Percentiles rank a stretch among this genome's conserved stretches.
These are phyloP conservation scores for Mucor velutinosus DNA, from an alignment of 371 early-diverging fungal species.

Conservation along the genomic window DNA sequence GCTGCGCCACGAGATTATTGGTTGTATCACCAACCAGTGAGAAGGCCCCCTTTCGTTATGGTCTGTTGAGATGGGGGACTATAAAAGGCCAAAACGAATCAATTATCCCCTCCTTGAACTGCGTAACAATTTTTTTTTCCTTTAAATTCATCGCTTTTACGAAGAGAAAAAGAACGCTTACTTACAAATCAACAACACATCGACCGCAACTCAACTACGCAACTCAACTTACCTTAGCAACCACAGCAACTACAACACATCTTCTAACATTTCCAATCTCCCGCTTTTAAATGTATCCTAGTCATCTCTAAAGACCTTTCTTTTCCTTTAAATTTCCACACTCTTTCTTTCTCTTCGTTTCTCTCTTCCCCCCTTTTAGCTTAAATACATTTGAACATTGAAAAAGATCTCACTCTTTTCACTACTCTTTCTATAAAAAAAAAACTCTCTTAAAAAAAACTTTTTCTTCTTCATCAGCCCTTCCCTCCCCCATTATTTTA, in stretches of 20 bases:
- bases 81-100: conserved; percentile 18
- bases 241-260: neutral
- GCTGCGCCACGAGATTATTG: conserved; percentile 26
- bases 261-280: neutral
- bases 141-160: conserved; percentile 1
- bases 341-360: neutral
- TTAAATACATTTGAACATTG: no score
- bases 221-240: neutral
- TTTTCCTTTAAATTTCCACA: conserved; percentile 1
- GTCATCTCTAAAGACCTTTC: conserved; percentile 4
- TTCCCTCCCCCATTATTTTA: neutral
- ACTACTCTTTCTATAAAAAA: conserved; percentile 2
- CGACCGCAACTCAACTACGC: neutral
- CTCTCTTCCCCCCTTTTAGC: neutral
- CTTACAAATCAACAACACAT: neutral
- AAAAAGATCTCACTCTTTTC: conserved; percentile 1
- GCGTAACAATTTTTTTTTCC: conserved; percentile 22
- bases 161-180: neutral
- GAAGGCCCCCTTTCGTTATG: neutral
- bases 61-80: neutral
- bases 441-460: neutral
- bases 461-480: neutral
- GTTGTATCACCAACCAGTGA: neutral
- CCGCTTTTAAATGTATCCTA: conserved; percentile 8
- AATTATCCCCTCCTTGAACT: conserved; percentile 21